Conservation (phyloP, 2,329 filamentous ascomycete species). For the Lachnum nothofagi region DNA sequence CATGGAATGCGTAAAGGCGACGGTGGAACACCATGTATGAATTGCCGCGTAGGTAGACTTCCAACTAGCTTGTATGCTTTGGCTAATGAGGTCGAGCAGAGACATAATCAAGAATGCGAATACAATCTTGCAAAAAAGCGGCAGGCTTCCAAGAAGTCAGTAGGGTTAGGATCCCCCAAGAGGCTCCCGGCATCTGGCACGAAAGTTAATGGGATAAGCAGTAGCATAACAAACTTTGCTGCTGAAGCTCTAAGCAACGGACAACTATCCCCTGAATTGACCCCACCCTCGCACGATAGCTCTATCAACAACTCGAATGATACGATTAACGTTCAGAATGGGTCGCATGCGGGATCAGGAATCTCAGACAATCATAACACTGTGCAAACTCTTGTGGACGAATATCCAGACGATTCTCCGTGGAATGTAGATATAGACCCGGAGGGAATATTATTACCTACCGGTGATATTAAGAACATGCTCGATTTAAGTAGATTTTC, state of each 20-base stretch:
- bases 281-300: neutral
- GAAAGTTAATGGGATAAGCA: neutral
- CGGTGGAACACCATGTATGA: slow-evolving; percentile 3
- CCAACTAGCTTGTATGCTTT: neutral
- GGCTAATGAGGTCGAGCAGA: slow-evolving; percentile 1
- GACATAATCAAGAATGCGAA: slow-evolving; percentile 8
- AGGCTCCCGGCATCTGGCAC: neutral
- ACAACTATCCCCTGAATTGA: neutral
- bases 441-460: neutral
- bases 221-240: neutral
- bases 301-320: too few relatives aligned
- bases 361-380: neutral
- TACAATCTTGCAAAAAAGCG: slow-evolving; percentile 5
- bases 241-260: neutral
- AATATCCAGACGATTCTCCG: neutral
- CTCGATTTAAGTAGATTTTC: slow-evolving; percentile 3
- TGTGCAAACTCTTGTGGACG: neutral
- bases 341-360: neutral
- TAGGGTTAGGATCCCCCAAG: neutral
- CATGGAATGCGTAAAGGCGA: neutral
- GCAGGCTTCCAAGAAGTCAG: neutral
- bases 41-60: slow-evolving; percentile 1
- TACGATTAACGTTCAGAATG: too few relatives aligned
- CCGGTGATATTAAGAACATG: neutral
- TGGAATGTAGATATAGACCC: slow-evolving; percentile 1